Conservation (phyloP, 176 grass and related monocot genomes). For the Eragrostis curvula region DNA sequence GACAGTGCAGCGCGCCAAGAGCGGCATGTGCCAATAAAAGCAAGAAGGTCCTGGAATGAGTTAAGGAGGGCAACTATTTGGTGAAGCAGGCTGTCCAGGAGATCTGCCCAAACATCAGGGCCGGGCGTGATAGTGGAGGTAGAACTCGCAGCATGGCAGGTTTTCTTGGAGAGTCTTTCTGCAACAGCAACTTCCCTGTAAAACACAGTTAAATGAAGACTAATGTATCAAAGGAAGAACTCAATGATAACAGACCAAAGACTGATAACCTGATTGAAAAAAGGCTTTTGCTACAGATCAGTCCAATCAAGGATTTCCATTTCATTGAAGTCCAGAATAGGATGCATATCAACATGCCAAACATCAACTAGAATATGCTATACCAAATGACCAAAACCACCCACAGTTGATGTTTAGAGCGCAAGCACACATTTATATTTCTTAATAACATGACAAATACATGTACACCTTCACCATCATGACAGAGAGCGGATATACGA, state of each 20-base stretch:
- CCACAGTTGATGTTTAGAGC: too few species aligned
- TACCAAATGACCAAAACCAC: not conserved
- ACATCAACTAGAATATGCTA: not conserved
- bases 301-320: not conserved
- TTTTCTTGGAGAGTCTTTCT: constrained; percentile 18
- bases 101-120: constrained; percentile 45
- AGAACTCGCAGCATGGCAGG: not conserved
- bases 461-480: not conserved
- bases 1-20: constrained; percentile 50
- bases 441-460: not conserved
- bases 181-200: constrained; percentile 17
- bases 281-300: not conserved
- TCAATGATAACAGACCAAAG: not conserved
- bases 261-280: not conserved
- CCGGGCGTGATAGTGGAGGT: not conserved
- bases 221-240: constrained; percentile 1
- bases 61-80: constrained; percentile 49
- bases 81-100: constrained; percentile 52
- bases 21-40: constrained; percentile 48
- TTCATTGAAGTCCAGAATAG: not conserved
- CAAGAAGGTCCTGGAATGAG: constrained; percentile 62
- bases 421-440: not conserved
- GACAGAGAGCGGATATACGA: not conserved
- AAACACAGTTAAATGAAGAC: not conserved
- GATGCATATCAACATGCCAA: not conserved